A percentile compares a stretch with the other conserved stretches of the same genome.
phyloP scores from a whole-genome alignment of 2,329 filamentous ascomycete species.

The Calonectria honghensis region DNA sequence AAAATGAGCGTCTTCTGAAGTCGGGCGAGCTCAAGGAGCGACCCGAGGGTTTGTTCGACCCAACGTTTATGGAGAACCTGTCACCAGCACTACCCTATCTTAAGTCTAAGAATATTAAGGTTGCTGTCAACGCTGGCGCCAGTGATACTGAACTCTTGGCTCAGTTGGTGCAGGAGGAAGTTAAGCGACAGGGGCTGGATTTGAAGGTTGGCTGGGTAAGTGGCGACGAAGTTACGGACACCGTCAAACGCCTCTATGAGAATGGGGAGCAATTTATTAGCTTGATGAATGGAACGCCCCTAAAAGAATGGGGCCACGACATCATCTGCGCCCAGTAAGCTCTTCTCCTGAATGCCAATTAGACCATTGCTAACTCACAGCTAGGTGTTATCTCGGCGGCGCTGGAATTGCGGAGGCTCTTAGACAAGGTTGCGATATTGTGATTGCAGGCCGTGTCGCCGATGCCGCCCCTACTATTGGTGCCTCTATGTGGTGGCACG shows the following conservation, averaged over 20 bases:
- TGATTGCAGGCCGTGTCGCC: slow-evolving; percentile 67
- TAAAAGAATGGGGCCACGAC: slow-evolving; percentile 52
- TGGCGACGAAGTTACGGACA: slow-evolving; percentile 60
- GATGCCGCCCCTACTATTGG: slow-evolving; percentile 71
- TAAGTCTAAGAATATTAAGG: slow-evolving; percentile 57
- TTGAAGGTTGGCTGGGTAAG: slow-evolving; percentile 62
- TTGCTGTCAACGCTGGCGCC: slow-evolving; percentile 63
- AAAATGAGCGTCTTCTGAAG: slow-evolving; percentile 50
- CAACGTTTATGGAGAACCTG: slow-evolving; percentile 57
- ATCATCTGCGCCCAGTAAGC: slow-evolving; percentile 45
- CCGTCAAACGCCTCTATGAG: slow-evolving; percentile 46
- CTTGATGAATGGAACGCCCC: slow-evolving; percentile 51
- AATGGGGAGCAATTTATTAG: slow-evolving; percentile 51
- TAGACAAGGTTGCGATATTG: slow-evolving; percentile 63
- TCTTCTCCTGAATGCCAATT: too few relatives aligned
- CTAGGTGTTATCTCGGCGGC: slow-evolving; percentile 59
- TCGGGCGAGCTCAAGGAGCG: slow-evolving; percentile 56
- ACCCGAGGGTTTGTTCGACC: slow-evolving; percentile 55
- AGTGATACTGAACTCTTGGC: slow-evolving; percentile 59
- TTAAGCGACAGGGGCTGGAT: slow-evolving; percentile 54
- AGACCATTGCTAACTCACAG: not conserved
- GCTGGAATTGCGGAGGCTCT: slow-evolving; percentile 65
- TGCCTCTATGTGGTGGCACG: slow-evolving; percentile 72
- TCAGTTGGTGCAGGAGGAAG: slow-evolving; percentile 52
- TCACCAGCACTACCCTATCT: slow-evolving; percentile 58